Conservation (phyloP, 768 basidiomycete species). For the Hygrophoropsis aurantiaca region DNA sequence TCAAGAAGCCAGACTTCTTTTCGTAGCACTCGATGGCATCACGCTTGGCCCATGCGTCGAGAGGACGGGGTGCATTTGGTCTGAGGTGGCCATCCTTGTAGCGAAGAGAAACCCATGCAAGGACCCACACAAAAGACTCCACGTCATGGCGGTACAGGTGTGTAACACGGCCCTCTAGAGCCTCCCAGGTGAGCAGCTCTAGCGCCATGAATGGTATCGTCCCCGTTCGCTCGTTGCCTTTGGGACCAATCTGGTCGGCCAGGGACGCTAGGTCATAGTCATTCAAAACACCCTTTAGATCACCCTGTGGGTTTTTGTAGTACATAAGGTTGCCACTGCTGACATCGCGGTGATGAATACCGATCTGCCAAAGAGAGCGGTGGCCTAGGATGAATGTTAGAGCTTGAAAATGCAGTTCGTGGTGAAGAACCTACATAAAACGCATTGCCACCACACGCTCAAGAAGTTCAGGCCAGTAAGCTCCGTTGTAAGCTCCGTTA, state of each 20-base stretch:
- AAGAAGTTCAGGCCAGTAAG: not conserved
- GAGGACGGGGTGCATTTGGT: not conserved
- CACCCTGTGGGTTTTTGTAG: conserved; percentile 6
- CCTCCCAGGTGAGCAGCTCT: conserved; percentile 18
- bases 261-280: conserved; percentile 28
- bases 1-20: not conserved
- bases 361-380: conserved; percentile 22
- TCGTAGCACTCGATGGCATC: not conserved
- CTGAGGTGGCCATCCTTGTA: not conserved
- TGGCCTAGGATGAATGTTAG: conserved; percentile 16
- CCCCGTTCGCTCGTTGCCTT: conserved; percentile 18
- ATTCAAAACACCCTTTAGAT: conserved; percentile 20
- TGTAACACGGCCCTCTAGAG: conserved; percentile 11
- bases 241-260: not conserved
- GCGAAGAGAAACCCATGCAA: conserved; percentile 14
- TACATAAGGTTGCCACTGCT: conserved; percentile 32
- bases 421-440: conserved; percentile 3
- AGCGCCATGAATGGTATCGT: conserved; percentile 35
- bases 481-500: not conserved
- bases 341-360: conserved; percentile 29
- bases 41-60: not conserved
- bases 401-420: conserved; percentile 8
- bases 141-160: conserved; percentile 30
- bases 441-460: conserved; percentile 5
- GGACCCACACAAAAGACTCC: conserved; percentile 34